Percentiles rank a stretch among this genome's conserved stretches.
Evolutionary conservation across 2,329 filamentous ascomycete genomes (phyloP).

Genomic region (Didymella keratinophila): DNA sequence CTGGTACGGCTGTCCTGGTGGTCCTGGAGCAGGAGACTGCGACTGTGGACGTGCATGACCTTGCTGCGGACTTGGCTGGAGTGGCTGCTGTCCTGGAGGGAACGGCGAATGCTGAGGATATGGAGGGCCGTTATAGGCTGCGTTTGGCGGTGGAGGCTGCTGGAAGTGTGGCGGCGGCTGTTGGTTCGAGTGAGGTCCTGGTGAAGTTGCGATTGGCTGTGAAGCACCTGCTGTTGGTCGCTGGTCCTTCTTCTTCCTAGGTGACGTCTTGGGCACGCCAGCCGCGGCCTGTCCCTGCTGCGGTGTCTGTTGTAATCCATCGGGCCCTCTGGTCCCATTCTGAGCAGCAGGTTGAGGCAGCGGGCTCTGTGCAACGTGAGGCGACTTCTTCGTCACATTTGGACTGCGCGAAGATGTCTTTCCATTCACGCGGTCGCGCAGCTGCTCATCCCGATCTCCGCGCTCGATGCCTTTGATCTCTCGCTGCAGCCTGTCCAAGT

Average conservation of each 20-base stretch:
- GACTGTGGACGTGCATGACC: conserved; percentile 28
- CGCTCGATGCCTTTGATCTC: conserved; percentile 75
- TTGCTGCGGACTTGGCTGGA: conserved; percentile 36
- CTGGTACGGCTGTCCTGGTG: conserved; percentile 46
- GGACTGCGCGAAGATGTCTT: conserved; percentile 37
- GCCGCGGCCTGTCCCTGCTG: conserved; percentile 19
- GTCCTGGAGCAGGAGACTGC: conserved; percentile 48
- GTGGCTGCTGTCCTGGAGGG: conserved; percentile 44
- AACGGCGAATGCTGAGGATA: conserved; percentile 51
- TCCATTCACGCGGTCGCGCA: conserved; percentile 38
- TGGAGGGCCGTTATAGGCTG: conserved; percentile 42
- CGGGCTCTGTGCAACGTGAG: conserved; percentile 26
- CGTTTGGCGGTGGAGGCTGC: conserved; percentile 28
- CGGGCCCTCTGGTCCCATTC: conserved; percentile 19
- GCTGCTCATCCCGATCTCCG: conserved; percentile 61
- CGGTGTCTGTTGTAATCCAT: conserved; percentile 21
- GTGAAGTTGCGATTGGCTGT: conserved; percentile 26
- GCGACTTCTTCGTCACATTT: conserved; percentile 37
- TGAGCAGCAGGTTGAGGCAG: conserved; percentile 17
- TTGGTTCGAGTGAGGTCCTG: conserved; percentile 27
- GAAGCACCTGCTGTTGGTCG: conserved; percentile 28
- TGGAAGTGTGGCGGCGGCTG: conserved; percentile 6
- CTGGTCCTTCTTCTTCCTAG: conserved; percentile 39
- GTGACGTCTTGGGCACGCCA: conserved; percentile 32
- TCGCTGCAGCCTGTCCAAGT: conserved; percentile 62